Evolutionary conservation across 2,329 filamentous ascomycete species (phyloP).

Genomic region (Coniochaeta sp.): DNA sequence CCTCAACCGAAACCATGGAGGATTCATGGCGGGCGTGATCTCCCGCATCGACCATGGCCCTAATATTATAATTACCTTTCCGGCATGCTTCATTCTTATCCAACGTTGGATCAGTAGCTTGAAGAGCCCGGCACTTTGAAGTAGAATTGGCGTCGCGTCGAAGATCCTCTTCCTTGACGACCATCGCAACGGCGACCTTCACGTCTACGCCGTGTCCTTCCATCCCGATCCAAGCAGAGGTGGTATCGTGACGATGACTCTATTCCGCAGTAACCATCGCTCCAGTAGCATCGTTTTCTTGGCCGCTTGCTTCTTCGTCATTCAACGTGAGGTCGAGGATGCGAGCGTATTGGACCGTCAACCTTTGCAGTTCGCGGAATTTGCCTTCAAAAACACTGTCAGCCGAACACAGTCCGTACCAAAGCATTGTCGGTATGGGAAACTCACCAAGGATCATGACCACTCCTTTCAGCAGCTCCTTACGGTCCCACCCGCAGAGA

Average conservation of each 20-base stretch:
- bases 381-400: slow-evolving; percentile 56
- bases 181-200: background rate
- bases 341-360: slow-evolving; percentile 91
- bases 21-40: background rate
- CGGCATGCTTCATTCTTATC: background rate
- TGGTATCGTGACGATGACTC: background rate
- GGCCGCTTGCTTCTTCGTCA: slow-evolving; percentile 30
- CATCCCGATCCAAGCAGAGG: background rate
- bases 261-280: background rate
- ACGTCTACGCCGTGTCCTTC: background rate
- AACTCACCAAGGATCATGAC: slow-evolving; percentile 83
- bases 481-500: slow-evolving; percentile 85
- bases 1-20: background rate
- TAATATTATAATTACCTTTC: background rate
- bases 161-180: background rate
- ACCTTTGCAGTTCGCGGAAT: slow-evolving; percentile 86
- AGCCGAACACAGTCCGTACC: background rate
- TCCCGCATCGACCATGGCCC: background rate
- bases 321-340: slow-evolving; percentile 58
- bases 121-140: background rate
- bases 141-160: background rate
- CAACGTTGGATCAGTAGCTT: background rate
- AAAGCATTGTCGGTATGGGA: background rate
- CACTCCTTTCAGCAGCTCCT: slow-evolving; percentile 81
- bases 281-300: slow-evolving; percentile 10